Percentiles rank a stretch among this genome's conserved stretches.
phyloP scores from a whole-genome alignment of 2,329 filamentous ascomycete species.

The Monosporascus cannonballus region DNA sequence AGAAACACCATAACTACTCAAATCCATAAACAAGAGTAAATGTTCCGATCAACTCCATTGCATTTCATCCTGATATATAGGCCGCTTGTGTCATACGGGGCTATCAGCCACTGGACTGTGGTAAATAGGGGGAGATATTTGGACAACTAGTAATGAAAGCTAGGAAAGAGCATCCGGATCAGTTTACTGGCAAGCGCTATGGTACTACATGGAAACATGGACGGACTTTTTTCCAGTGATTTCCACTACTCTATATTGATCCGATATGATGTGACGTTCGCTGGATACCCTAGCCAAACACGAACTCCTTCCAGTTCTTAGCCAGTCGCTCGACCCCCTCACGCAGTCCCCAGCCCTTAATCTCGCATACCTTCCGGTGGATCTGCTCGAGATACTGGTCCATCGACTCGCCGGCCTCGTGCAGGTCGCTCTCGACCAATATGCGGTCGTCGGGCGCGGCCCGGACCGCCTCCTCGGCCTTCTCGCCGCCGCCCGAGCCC shows the following conservation, averaged over 20 bases:
- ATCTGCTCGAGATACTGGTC: slow-evolving; percentile 71
- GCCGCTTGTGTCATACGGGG: no score
- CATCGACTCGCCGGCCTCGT: slow-evolving; percentile 76
- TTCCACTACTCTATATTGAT: background rate
- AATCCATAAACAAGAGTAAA: no score
- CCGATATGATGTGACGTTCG: background rate
- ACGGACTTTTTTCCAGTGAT: no score
- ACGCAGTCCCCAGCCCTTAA: slow-evolving; percentile 72
- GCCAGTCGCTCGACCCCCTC: slow-evolving; percentile 63
- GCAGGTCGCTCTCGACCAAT: slow-evolving; percentile 85
- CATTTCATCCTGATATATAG: no score
- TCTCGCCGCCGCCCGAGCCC: slow-evolving; percentile 40
- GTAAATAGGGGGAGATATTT: no score
- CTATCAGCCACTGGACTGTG: no score
- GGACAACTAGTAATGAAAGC: no score
- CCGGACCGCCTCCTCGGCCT: slow-evolving; percentile 59
- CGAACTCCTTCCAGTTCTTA: slow-evolving; percentile 72
- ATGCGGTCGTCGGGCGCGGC: slow-evolving; percentile 71
- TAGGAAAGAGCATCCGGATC: no score
- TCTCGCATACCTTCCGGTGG: slow-evolving; percentile 65
- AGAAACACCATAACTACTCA: no score
- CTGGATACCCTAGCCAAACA: slow-evolving; percentile 48
- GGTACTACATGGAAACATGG: no score
- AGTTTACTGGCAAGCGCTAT: no score
- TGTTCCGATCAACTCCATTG: no score